phyloP scores from a whole-genome alignment of 1,139 yeast genomes.

The Zygosaccharomyces sapae region DNA sequence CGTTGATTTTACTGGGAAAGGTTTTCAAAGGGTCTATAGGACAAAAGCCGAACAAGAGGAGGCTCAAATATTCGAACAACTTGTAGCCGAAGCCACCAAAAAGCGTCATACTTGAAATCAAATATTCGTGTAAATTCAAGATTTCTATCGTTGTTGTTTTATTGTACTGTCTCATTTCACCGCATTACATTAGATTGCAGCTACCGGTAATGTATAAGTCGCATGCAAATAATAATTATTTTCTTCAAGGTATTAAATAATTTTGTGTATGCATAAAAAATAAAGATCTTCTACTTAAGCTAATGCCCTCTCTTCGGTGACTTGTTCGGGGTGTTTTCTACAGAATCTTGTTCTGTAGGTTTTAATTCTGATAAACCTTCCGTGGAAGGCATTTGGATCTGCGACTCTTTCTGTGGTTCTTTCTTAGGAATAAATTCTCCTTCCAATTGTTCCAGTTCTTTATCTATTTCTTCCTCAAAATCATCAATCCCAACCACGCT shows the following conservation, averaged over 20 bases:
- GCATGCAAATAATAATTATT: neutral
- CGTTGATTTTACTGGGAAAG: constrained; percentile 66
- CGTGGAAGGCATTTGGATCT: constrained; percentile 23
- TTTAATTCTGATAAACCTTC: constrained; percentile 18
- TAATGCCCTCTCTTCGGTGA: constrained; percentile 3
- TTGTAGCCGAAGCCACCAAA: constrained; percentile 88
- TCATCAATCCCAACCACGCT: constrained; percentile 43
- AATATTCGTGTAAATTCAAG: constrained; percentile 1
- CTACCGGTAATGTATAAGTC: constrained; percentile 1
- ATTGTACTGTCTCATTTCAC: neutral
- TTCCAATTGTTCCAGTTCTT: constrained; percentile 47
- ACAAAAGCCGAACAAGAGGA: constrained; percentile 87
- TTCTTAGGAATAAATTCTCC: constrained; percentile 34
- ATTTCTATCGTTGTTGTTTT: too few relatives aligned
- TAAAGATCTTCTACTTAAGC: neutral
- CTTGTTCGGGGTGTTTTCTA: constrained; percentile 8
- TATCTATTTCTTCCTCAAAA: constrained; percentile 51
- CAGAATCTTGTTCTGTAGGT: constrained; percentile 15
- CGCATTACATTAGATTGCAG: neutral
- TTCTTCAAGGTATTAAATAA: neutral
- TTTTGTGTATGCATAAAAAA: neutral
- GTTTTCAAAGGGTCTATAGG: constrained; percentile 65
- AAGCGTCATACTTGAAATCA: constrained; percentile 37
- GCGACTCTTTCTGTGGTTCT: constrained; percentile 11
- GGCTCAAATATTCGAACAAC: constrained; percentile 82